Evolutionary conservation across 176 grass and related monocot species (phyloP), one percentile per base, ranked within the genome.

Genomic region (Poa pratensis): DNA sequence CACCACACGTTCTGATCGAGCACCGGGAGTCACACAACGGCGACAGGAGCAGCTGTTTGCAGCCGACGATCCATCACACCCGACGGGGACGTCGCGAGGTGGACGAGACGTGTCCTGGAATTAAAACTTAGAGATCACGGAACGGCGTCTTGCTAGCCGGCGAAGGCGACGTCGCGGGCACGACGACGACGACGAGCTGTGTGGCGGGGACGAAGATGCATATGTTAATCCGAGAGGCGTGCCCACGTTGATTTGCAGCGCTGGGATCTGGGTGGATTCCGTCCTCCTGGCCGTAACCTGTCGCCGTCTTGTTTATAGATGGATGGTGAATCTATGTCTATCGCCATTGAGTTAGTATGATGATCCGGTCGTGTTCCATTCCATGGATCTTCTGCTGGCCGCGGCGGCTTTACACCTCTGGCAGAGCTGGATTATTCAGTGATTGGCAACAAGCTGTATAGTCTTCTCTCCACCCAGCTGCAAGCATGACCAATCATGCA

Each of bases 71-170:
- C 39, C 20, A 23, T 43, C 35, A 45, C 68, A 23, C 39, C 30
- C 19, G 53, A n/a, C n/a, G 28, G 40, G 32, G 13, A n/a, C 32
- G 53, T 78, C 51, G 75, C 34, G 19, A 27, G 14, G 12, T 45
- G 11, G 43, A 73, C 71, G 49, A 76, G 50, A 5, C 39, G 78
- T 48, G 68, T 42, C 70, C 12, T 2, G 42, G 71, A 15, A 26
- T 74, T 46, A 35, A 37, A 83, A 24, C 82, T 35, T 84, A 22
- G 57, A 84, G 40, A 10, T 75, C 27, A 75, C 82, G 82, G 50
- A 51, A 75, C 45, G 53, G 55, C 10, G 20, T 35, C 15, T 68
- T 82, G 34, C 13, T 61, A 7, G 6, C 24, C 24, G 48, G 72
- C 72, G 80, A 24, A 6, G 67, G 51, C 67, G 32, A 26, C 17